Evolutionary conservation across 2,329 filamentous ascomycete genomes (phyloP).

Genomic region (Fusarium falciforme): DNA sequence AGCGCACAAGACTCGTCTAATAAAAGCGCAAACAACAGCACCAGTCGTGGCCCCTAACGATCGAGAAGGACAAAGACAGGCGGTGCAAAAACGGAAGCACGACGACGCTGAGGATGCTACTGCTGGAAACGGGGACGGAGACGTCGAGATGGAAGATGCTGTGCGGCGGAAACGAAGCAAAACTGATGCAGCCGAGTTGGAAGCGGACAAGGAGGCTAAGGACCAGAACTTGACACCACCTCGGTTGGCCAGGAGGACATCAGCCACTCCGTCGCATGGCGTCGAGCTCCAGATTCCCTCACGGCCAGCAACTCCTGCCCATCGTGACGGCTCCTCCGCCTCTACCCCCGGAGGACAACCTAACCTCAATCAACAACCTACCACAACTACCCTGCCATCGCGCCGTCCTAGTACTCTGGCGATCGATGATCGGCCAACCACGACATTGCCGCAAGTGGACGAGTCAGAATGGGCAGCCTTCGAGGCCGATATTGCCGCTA

Average conservation of each 20-base stretch:
- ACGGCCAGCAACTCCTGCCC: conserved; percentile 69
- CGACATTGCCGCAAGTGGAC: conserved; percentile 56
- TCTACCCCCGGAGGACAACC: conserved; percentile 51
- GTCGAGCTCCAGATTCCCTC: conserved; percentile 73
- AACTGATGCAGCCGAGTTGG: conserved; percentile 46
- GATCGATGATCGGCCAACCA: conserved; percentile 27
- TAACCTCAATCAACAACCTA: conserved; percentile 18
- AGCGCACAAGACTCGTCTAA: conserved; percentile 51
- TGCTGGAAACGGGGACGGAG: conserved; percentile 40
- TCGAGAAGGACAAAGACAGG: conserved; percentile 25
- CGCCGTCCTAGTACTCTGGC: conserved; percentile 41
- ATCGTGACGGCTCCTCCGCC: conserved; percentile 53
- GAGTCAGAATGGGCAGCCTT: conserved; percentile 90
- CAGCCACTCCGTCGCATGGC: conserved; percentile 64
- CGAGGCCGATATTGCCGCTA: conserved; percentile 79
- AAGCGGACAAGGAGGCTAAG: conserved; percentile 33
- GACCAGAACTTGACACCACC: conserved; percentile 53
- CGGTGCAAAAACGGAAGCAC: conserved; percentile 50
- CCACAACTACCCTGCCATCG: conserved; percentile 46
- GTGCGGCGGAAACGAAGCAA: conserved; percentile 60
- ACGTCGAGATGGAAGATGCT: conserved; percentile 51
- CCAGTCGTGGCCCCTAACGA: conserved; percentile 6
- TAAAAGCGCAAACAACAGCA: conserved; percentile 33
- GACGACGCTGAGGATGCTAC: conserved; percentile 48
- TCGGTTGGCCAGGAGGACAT: conserved; percentile 58